Evolutionary conservation across 352 stramenopile genomes (phyloP).

Genomic region (Blastocystis sp.): DNA sequence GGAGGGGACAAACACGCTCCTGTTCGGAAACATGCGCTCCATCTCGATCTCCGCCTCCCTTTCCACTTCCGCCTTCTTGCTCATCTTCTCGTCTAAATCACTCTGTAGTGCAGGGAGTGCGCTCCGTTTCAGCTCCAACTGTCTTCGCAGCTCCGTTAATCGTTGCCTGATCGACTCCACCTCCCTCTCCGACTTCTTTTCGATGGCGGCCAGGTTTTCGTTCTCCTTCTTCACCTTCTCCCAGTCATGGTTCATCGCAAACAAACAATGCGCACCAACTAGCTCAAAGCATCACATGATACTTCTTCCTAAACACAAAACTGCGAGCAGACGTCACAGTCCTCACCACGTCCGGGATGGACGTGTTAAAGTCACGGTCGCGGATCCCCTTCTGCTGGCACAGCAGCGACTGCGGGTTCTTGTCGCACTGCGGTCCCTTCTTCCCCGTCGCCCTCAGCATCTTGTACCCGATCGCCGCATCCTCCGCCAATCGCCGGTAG

Average conservation of each 20-base stretch:
- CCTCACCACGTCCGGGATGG: constrained; percentile 24
- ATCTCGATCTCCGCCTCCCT: constrained; percentile 22
- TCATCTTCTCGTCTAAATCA: not conserved
- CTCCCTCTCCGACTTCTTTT: constrained; percentile 13
- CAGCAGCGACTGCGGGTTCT: not conserved
- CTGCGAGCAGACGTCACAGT: not conserved
- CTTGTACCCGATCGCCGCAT: constrained; percentile 23
- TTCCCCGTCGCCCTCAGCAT: constrained; percentile 52
- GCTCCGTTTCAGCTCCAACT: constrained; percentile 8
- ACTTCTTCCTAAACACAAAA: constrained; percentile 49
- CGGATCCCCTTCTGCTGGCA: constrained; percentile 40
- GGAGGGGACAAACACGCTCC: constrained; percentile 8
- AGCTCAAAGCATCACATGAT: not conserved
- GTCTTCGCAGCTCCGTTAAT: constrained; percentile 5
- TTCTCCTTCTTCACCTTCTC: constrained; percentile 13
- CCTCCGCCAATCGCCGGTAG: constrained; percentile 45
- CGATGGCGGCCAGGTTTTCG: not conserved
- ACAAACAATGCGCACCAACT: constrained; percentile 49
- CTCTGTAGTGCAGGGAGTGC: constrained; percentile 16
- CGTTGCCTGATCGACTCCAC: constrained; percentile 10
- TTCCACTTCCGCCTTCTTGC: constrained; percentile 5
- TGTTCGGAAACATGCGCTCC: not conserved
- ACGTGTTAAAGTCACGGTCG: constrained; percentile 60
- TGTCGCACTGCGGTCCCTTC: constrained; percentile 61
- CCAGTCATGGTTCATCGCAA: constrained; percentile 27